A percentile compares a stretch with the other conserved stretches of the same genome.
Conservation (phyloP, 2,329 filamentous ascomycete genomes). For the Cercospora sp. region DNA sequence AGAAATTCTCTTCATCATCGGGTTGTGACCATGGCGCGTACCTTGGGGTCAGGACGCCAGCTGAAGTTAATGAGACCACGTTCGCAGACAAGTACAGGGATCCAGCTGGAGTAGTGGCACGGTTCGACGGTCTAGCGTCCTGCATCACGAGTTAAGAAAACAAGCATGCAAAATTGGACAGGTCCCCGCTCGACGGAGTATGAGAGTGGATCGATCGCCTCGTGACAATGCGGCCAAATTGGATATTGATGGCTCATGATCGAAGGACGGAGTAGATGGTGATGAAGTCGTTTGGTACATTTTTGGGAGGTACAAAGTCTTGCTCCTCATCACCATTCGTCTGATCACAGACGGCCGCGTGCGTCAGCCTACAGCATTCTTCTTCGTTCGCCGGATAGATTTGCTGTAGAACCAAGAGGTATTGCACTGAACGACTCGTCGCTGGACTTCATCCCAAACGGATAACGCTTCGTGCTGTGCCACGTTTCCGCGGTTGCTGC, state of each 20-base stretch:
- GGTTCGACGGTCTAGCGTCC: not conserved
- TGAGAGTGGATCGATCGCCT: not conserved
- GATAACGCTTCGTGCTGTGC: slow-evolving; percentile 23
- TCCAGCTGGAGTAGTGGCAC: not conserved
- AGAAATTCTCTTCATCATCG: not conserved
- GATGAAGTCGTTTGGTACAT: not conserved
- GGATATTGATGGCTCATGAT: not conserved
- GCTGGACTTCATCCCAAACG: slow-evolving; percentile 15
- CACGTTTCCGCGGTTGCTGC: slow-evolving; percentile 22
- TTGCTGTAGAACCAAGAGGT: not conserved
- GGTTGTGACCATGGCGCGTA: not conserved
- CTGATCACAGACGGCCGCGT: not conserved
- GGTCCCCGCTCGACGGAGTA: not conserved
- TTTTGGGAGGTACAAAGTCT: not conserved
- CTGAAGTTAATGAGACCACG: not conserved
- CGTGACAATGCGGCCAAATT: not conserved
- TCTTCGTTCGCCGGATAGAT: not conserved
- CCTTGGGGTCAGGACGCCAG: not conserved
- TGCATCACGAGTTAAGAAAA: not conserved
- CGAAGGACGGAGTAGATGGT: not conserved
- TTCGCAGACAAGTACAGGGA: not conserved
- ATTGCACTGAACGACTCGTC: not conserved
- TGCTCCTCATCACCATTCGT: not conserved
- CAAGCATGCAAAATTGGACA: not conserved
- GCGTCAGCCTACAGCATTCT: not conserved